Evolutionary conservation across 2,329 filamentous ascomycete species (phyloP), one percentile per base, ranked within the genome.

Genomic region (Mycosphaerella arachidis): DNA sequence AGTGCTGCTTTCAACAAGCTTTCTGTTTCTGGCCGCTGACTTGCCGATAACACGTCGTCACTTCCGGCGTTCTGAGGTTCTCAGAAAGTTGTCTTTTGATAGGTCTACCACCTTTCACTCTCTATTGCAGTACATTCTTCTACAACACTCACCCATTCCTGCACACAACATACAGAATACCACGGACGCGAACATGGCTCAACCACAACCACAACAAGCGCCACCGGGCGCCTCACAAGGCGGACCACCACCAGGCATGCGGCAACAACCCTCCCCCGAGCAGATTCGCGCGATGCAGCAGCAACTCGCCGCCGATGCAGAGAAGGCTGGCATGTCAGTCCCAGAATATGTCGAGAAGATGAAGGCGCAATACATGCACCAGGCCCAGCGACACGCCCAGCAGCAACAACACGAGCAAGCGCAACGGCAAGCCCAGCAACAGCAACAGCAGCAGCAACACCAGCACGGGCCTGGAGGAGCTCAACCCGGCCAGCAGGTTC

Each of bases 231-330:
- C 35, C 53, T 51, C 53, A 50, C 51, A 18, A 20, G 43, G 57
- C 48, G 50, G 50, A n/a, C 50, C 50, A 16, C 27, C 30, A 35
- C 63, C 55, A 35, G 40, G 40, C 16, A 60, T 68, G 55, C 64
- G 67, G 51, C 77, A 80, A 65, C 79, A 80, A 66, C 91, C 91
- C 35, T 86, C 87, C 20, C 92, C 89, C 53, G 89, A 96, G 78
- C 92, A 97, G 79, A 90, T 96, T 65, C 84, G 85, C 58, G 82
- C 84, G 58, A 94, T 97, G 82, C 90, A 95, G 75, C 85, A 86
- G 68, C 89, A 94, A 76, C 79, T 97, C 48, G 88, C 88, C 53
- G 84, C 85, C 54, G 92, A 97, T 76, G 93, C 93, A 53, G 82
- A 89, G 71, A 92, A 89, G 77, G 85, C 87, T 64, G 92, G 92